phyloP scores from a whole-genome alignment of 495 filamentous ascomycete species.

The Usnea hakonensis region DNA sequence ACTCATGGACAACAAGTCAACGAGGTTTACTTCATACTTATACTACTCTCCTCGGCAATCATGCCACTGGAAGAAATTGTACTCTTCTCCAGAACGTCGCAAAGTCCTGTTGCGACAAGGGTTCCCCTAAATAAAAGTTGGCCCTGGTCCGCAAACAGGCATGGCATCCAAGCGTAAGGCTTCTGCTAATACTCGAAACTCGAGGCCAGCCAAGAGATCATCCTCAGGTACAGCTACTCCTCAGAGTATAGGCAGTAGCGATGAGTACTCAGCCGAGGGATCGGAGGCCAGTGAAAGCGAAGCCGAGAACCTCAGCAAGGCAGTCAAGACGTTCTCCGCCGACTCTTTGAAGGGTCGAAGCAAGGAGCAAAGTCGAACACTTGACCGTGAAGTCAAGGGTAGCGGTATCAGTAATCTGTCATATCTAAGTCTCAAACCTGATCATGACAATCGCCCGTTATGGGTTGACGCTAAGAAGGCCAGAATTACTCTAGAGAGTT shows the following conservation, averaged over 20 bases:
- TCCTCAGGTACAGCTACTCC: conserved; percentile 61
- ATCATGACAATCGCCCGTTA: conserved; percentile 80
- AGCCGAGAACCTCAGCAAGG: conserved; percentile 46
- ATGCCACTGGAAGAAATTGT: not conserved
- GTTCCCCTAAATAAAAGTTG: not conserved
- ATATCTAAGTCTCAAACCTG: conserved; percentile 70
- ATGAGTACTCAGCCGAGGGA: conserved; percentile 62
- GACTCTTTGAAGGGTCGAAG: conserved; percentile 41
- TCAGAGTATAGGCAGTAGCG: conserved; percentile 59
- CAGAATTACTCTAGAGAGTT: conserved; percentile 90
- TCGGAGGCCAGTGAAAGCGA: conserved; percentile 45
- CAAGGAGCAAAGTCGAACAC: conserved; percentile 33
- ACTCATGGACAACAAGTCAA: not conserved
- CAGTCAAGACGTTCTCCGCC: conserved; percentile 60
- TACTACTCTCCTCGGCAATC: not conserved
- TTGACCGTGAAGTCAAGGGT: conserved; percentile 42
- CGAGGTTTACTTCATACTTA: not conserved
- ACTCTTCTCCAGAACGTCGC: not conserved
- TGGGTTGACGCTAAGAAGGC: conserved; percentile 84
- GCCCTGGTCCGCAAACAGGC: conserved; percentile 3
- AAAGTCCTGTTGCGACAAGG: not conserved
- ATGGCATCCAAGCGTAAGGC: conserved; percentile 83
- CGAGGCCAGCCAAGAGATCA: conserved; percentile 54
- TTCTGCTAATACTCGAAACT: conserved; percentile 44
- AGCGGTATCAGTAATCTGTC: conserved; percentile 68